These are phyloP conservation scores for Aspergillus campestris DNA, from an alignment of 495 filamentous ascomycete species.

Conservation along the genomic window DNA sequence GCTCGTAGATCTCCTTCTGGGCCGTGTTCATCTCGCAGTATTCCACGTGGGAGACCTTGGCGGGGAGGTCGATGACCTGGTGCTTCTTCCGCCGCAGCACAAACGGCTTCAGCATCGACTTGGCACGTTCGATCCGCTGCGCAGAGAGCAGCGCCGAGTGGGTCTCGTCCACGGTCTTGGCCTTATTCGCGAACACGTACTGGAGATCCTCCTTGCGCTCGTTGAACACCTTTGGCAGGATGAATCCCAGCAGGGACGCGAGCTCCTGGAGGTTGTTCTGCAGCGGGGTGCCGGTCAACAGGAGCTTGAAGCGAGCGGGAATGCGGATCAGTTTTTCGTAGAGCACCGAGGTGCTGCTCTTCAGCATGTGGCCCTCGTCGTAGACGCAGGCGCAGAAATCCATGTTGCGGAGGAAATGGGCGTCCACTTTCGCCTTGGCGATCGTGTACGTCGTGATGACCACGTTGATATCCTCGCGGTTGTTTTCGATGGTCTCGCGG, in stretches of 20 bases:
- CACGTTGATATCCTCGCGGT: slow-evolving; percentile 63
- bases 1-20: slow-evolving; percentile 65
- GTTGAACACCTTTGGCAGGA: slow-evolving; percentile 75
- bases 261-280: slow-evolving; percentile 96
- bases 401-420: slow-evolving; percentile 59
- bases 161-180: slow-evolving; percentile 64
- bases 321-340: slow-evolving; percentile 78
- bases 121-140: slow-evolving; percentile 76
- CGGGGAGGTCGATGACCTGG: slow-evolving; percentile 83
- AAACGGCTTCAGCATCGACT: slow-evolving; percentile 91
- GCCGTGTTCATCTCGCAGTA: slow-evolving; percentile 65
- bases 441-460: slow-evolving; percentile 86
- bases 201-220: slow-evolving; percentile 65
- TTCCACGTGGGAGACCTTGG: slow-evolving; percentile 70
- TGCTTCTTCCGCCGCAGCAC: slow-evolving; percentile 89
- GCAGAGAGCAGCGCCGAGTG: slow-evolving; percentile 70
- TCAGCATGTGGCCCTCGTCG: slow-evolving; percentile 88
- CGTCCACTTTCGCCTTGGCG: slow-evolving; percentile 54
- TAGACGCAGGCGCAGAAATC: slow-evolving; percentile 65
- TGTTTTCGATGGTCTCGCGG: slow-evolving; percentile 54
- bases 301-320: slow-evolving; percentile 64
- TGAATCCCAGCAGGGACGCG: slow-evolving; percentile 78
- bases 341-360: slow-evolving; percentile 71
- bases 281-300: slow-evolving; percentile 87
- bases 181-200: slow-evolving; percentile 82